Percentiles rank a stretch among this genome's conserved stretches.
These are phyloP conservation scores for Auriscalpium vulgare DNA, from an alignment of 768 basidiomycete genomes.

Conservation along the genomic window DNA sequence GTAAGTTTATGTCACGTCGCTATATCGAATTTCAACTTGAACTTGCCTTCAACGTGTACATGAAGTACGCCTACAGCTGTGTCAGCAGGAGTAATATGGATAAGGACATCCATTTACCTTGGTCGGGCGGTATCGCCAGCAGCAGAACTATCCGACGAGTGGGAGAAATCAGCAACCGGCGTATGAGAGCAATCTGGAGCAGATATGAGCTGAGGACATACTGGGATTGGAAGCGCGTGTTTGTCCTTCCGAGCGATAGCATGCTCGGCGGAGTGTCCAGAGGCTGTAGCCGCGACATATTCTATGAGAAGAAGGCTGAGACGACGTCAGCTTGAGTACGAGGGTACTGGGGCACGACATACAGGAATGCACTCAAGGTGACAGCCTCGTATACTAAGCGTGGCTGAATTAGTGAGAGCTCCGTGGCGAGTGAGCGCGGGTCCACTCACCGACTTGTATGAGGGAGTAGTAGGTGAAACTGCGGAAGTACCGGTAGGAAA, in stretches of 20 bases:
- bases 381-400: conserved; percentile 44
- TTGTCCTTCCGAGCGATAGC: conserved; percentile 81
- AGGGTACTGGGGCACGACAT: background rate
- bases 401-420: background rate
- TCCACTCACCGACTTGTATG: conserved; percentile 37
- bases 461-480: conserved; percentile 60
- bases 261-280: conserved; percentile 51
- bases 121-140: conserved; percentile 73
- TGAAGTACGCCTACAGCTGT: conserved; percentile 63
- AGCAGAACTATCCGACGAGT: conserved; percentile 54
- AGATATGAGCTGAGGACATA: conserved; percentile 22
- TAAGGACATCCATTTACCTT: conserved; percentile 36
- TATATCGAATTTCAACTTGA: background rate
- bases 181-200: background rate
- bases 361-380: conserved; percentile 84
- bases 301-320: conserved; percentile 72
- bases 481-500: conserved; percentile 79
- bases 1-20: too few relatives aligned
- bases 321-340: background rate
- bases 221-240: conserved; percentile 57
- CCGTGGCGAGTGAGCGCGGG: background rate
- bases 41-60: conserved; percentile 75
- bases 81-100: background rate
- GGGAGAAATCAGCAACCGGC: background rate
- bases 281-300: conserved; percentile 67